These are phyloP conservation scores for Solanum chilense DNA, from an alignment of 257 asterid species.

Conservation along the genomic window DNA sequence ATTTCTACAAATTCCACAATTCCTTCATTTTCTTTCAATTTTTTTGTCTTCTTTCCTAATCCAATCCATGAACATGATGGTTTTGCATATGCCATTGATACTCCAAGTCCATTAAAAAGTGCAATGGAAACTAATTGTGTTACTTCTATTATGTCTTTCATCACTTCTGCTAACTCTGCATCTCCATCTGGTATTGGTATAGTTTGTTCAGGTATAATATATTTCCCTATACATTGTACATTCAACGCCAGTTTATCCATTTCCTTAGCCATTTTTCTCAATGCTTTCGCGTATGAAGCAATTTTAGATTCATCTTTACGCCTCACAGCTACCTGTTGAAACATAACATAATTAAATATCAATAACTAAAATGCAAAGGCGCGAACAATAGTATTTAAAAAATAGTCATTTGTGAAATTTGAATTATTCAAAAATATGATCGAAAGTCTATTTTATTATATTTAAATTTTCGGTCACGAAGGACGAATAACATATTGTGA, in stretches of 20 bases:
- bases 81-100: constrained; percentile 35
- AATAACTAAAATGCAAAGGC: background rate
- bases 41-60: constrained; percentile 32
- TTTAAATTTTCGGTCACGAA: too few relatives aligned
- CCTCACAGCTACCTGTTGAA: constrained; percentile 28
- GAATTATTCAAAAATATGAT: background rate
- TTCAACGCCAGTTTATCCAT: constrained; percentile 26
- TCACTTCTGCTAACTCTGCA: constrained; percentile 31
- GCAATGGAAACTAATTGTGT: constrained; percentile 36
- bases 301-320: constrained; percentile 33
- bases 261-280: constrained; percentile 45
- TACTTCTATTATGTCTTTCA: constrained; percentile 42
- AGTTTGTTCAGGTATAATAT: background rate
- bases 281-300: constrained; percentile 18
- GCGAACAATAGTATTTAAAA: background rate
- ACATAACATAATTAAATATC: background rate
- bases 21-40: constrained; percentile 22
- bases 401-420: background rate
- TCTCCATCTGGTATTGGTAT: constrained; percentile 19
- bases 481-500: too few relatives aligned
- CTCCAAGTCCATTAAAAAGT: constrained; percentile 41
- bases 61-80: constrained; percentile 23
- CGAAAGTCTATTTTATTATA: too few relatives aligned
- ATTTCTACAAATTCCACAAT: constrained; percentile 34
- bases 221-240: constrained; percentile 19